Evolutionary conservation across 1,284 basidiomycete species (phyloP).

Genomic region (Austroboletus novae-zelandiae): DNA sequence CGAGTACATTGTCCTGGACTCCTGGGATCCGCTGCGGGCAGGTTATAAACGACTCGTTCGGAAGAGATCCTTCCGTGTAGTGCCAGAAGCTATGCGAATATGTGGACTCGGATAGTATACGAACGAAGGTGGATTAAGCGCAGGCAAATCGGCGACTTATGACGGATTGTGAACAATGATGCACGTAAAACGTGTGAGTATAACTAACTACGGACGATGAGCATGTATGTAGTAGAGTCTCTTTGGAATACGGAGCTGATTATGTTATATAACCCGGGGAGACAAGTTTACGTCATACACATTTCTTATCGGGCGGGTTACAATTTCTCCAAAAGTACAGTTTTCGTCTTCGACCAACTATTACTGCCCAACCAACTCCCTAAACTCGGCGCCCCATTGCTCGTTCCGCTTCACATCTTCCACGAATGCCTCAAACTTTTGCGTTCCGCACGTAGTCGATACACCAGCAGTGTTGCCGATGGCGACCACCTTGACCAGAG

Average conservation of each 20-base stretch:
- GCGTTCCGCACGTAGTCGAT: constrained; percentile 37
- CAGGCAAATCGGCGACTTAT: too few species aligned
- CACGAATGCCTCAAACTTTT: constrained; percentile 74
- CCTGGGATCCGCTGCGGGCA: not conserved
- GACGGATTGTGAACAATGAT: too few species aligned
- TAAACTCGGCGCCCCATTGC: constrained; percentile 67
- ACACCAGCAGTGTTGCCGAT: constrained; percentile 55
- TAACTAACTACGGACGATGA: too few species aligned
- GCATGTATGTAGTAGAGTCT: too few species aligned
- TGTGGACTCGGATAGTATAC: too few species aligned
- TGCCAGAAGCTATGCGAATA: too few species aligned
- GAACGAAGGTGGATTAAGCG: too few species aligned
- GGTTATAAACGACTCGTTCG: not conserved
- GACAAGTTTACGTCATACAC: too few species aligned
- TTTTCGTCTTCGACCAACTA: too few species aligned
- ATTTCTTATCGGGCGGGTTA: not conserved
- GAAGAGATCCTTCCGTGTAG: constrained; percentile 17
- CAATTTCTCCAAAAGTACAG: not conserved
- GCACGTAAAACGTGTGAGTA: too few species aligned
- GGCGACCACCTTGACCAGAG: constrained; percentile 66
- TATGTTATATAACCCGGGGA: too few species aligned
- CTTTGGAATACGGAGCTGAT: too few species aligned
- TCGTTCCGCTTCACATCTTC: constrained; percentile 62
- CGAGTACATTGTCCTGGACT: constrained; percentile 7
- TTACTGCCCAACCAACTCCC: constrained; percentile 46